phyloP scores from a whole-genome alignment of 306 rosid species.

The Quercus aquifolioides region DNA sequence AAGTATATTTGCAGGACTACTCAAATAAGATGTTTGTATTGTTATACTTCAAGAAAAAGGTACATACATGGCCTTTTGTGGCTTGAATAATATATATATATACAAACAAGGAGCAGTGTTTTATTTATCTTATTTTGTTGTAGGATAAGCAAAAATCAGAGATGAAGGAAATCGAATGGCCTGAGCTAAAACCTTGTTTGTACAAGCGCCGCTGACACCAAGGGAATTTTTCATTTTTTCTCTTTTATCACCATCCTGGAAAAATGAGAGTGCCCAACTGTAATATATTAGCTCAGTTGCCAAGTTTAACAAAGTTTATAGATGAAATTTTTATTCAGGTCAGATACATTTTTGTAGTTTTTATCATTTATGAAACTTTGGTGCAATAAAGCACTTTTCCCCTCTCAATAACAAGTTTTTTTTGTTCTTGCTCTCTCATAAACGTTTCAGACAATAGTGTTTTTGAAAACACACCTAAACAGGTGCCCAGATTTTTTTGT shows the following conservation, averaged over 20 bases:
- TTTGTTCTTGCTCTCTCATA: too few species aligned
- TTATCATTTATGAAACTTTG: too few species aligned
- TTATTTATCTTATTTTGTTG: slow-evolving; percentile 7
- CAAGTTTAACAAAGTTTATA: neutral
- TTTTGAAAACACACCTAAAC: too few species aligned
- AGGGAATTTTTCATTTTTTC: neutral
- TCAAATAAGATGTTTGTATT: slow-evolving; percentile 88
- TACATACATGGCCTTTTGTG: slow-evolving; percentile 16
- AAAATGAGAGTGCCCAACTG: neutral
- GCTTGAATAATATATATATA: neutral
- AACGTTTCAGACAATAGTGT: too few species aligned
- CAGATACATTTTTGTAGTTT: too few species aligned
- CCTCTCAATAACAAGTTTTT: too few species aligned
- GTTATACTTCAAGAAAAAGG: slow-evolving; percentile 86
- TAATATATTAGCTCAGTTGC: neutral
- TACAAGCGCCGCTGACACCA: slow-evolving; percentile 79
- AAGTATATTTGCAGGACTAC: slow-evolving; percentile 60
- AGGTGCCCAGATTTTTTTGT: too few species aligned
- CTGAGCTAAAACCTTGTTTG: slow-evolving; percentile 81
- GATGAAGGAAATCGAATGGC: slow-evolving; percentile 72
- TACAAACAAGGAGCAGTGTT: neutral
- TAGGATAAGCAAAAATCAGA: slow-evolving; percentile 56
- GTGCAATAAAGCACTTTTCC: too few species aligned
- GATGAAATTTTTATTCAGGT: neutral
- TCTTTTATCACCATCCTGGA: neutral